Conservation (phyloP, 164 flowering plant genomes). For the Nymphaea thermarum region DNA sequence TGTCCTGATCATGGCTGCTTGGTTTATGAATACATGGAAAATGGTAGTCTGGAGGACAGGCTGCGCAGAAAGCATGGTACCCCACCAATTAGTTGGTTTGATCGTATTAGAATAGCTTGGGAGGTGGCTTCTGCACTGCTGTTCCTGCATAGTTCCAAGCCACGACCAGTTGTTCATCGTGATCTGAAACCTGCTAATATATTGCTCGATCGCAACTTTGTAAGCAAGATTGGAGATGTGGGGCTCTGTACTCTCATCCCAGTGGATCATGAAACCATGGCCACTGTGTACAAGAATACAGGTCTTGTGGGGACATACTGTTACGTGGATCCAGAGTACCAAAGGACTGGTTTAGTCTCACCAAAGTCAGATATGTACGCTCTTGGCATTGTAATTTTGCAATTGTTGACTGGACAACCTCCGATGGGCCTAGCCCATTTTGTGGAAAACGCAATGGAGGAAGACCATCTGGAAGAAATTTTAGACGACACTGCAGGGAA, state of each 20-base stretch:
- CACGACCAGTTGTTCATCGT: slow-evolving; percentile 71
- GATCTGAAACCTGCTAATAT: slow-evolving; percentile 94
- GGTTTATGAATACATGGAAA: slow-evolving; percentile 91
- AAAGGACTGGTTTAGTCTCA: slow-evolving; percentile 62
- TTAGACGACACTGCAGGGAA: slow-evolving; percentile 56
- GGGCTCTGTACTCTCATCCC: slow-evolving; percentile 64
- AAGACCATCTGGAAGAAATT: slow-evolving; percentile 27
- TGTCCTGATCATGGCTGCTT: slow-evolving; percentile 75
- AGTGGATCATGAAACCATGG: slow-evolving; percentile 12
- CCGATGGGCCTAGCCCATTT: slow-evolving; percentile 49
- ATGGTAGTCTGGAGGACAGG: slow-evolving; percentile 76
- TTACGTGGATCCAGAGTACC: slow-evolving; percentile 95
- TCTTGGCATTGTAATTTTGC: slow-evolving; percentile 74
- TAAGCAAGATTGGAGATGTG: slow-evolving; percentile 89
- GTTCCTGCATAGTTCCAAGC: slow-evolving; percentile 76
- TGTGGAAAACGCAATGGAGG: slow-evolving; percentile 51
- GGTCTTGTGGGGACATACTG: slow-evolving; percentile 72
- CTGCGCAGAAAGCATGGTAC: slow-evolving; percentile 30
- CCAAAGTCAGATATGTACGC: slow-evolving; percentile 81
- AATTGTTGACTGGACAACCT: slow-evolving; percentile 66
- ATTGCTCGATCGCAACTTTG: slow-evolving; percentile 66
- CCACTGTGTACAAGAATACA: slow-evolving; percentile 31
- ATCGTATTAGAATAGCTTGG: slow-evolving; percentile 68
- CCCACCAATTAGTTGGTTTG: slow-evolving; percentile 71
- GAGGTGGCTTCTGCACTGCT: slow-evolving; percentile 78